Evolutionary conservation across 2,329 filamentous ascomycete genomes (phyloP).

Genomic region (Cercospora beticola): DNA sequence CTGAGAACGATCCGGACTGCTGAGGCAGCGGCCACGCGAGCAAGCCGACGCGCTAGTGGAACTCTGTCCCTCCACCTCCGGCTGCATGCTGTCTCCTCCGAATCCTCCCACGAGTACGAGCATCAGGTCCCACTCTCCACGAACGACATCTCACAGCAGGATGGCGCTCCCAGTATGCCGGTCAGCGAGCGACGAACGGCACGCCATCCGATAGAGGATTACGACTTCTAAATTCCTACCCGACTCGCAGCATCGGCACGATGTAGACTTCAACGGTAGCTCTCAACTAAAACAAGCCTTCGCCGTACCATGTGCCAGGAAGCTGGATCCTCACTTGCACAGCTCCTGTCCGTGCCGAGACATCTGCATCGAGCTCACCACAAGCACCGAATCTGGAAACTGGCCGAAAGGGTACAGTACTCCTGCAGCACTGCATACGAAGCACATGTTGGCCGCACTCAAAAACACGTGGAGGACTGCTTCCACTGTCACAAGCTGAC

Average conservation of each 20-base stretch:
- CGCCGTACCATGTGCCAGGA: neutral
- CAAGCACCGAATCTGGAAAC: neutral
- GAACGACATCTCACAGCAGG: neutral
- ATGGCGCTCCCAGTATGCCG: neutral
- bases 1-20: neutral
- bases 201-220: neutral
- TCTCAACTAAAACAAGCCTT: neutral
- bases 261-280: neutral
- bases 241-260: neutral
- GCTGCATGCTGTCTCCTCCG: neutral
- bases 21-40: neutral
- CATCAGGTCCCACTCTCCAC: neutral
- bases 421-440: neutral
- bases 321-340: neutral
- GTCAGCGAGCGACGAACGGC: neutral
- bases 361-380: neutral
- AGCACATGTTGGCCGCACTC: neutral
- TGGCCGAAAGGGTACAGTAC: neutral
- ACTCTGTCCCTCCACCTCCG: neutral
- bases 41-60: neutral
- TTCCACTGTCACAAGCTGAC: neutral
- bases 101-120: neutral
- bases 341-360: neutral
- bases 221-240: neutral
- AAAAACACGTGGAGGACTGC: neutral